Percentiles rank a stretch among this genome's conserved stretches.
These are phyloP conservation scores for Oryza coarctata DNA, from an alignment of 176 grass and related monocot genomes.

Conservation along the genomic window DNA sequence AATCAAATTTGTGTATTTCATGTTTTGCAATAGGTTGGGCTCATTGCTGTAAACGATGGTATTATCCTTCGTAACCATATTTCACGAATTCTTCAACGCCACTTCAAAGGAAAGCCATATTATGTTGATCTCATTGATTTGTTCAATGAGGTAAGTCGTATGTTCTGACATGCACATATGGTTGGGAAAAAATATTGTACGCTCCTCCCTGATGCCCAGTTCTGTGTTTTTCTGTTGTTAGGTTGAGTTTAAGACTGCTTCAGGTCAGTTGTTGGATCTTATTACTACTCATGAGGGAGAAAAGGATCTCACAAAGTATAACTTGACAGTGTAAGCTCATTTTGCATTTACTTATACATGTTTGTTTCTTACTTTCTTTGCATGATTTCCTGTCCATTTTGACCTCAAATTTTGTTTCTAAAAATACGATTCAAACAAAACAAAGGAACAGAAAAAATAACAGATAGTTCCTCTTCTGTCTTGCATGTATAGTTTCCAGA, in stretches of 20 bases:
- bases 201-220: conserved; percentile 20
- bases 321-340: conserved; percentile 67
- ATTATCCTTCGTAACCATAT: conserved; percentile 96
- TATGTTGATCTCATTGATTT: conserved; percentile 95
- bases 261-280: conserved; percentile 91
- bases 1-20: conserved; percentile 32
- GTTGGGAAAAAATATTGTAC: not conserved
- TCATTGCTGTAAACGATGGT: conserved; percentile 96
- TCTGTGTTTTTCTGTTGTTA: conserved; percentile 35
- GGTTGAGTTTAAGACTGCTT: conserved; percentile 99
- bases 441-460: not conserved
- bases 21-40: conserved; percentile 74
- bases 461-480: not conserved
- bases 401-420: not conserved
- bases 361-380: not conserved
- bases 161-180: conserved; percentile 6
- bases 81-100: conserved; percentile 76
- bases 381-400: conserved; percentile 13
- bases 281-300: conserved; percentile 98
- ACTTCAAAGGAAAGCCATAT: conserved; percentile 87
- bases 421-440: not conserved
- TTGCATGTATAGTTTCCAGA: not conserved
- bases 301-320: conserved; percentile 89
- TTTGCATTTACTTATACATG: not conserved
- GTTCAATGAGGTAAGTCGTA: conserved; percentile 84